Evolutionary conservation across 345 rosid genomes (phyloP).

Genomic region (Heritiera fomes): DNA sequence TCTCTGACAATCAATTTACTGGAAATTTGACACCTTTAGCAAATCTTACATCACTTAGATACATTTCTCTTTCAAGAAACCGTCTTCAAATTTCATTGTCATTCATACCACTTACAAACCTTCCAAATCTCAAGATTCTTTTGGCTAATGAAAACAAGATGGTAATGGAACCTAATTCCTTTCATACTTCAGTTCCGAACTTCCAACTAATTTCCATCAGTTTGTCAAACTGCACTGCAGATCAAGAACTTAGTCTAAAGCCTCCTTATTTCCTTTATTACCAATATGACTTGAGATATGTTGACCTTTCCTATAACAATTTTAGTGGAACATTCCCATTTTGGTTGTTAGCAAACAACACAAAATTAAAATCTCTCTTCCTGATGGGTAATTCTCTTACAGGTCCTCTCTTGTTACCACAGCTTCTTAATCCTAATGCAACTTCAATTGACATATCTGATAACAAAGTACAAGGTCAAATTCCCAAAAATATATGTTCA

Average conservation of each 20-base stretch:
- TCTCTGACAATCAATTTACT: slow-evolving; percentile 10
- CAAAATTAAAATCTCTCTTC: not conserved
- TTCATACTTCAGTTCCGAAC: not conserved
- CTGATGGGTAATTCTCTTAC: slow-evolving; percentile 7
- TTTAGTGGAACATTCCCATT: not conserved
- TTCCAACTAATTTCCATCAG: not conserved
- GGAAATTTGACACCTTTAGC: too few relatives aligned
- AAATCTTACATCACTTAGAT: not conserved
- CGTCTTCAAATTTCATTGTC: not conserved
- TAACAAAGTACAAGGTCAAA: not conserved
- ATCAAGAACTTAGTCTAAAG: not conserved
- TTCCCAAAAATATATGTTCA: slow-evolving; percentile 21
- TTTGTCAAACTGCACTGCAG: not conserved
- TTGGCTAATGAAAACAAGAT: not conserved
- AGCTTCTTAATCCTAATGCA: not conserved
- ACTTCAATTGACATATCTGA: not conserved
- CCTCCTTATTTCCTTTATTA: not conserved
- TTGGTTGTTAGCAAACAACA: not conserved
- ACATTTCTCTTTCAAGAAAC: slow-evolving; percentile 15
- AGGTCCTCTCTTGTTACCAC: slow-evolving; percentile 11
- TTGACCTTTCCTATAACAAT: not conserved
- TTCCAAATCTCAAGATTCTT: slow-evolving; percentile 17
- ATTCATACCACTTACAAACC: slow-evolving; percentile 17
- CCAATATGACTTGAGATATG: not conserved
- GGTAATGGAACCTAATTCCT: not conserved